These are phyloP conservation scores for Saccharomyces cerevisiae DNA, from an alignment of 805 yeast genomes.

Conservation along the genomic window DNA sequence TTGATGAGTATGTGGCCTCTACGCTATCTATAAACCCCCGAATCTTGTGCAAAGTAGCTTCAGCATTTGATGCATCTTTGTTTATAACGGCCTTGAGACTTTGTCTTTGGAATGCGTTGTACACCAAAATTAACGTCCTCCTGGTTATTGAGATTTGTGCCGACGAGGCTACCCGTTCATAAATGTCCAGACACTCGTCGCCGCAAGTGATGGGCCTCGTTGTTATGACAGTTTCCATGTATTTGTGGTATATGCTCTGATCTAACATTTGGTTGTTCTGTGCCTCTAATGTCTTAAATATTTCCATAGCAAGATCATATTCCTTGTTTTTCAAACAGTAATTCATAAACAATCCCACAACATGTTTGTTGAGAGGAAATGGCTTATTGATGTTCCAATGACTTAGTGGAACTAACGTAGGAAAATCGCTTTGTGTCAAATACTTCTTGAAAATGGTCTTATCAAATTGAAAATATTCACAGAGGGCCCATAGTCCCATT, in stretches of 20 bases:
- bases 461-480: constrained; percentile 1
- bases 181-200: constrained; percentile 9
- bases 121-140: constrained; percentile 16
- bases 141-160: constrained; percentile 7
- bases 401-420: constrained; percentile 4
- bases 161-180: constrained; percentile 8
- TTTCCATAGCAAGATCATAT: constrained; percentile 14
- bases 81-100: constrained; percentile 13
- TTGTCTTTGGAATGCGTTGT: constrained; percentile 21
- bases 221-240: constrained; percentile 8
- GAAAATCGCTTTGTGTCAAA: constrained; percentile 7
- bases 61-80: constrained; percentile 5
- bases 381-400: constrained; percentile 11
- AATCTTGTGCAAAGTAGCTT: constrained; percentile 8
- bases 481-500: constrained; percentile 3
- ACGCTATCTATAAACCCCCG: constrained; percentile 11
- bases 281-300: constrained; percentile 6
- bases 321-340: constrained; percentile 10
- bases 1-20: constrained; percentile 13
- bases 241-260: constrained; percentile 14
- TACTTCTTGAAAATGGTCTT: constrained; percentile 8
- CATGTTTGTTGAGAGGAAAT: constrained; percentile 11
- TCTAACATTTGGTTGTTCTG: constrained; percentile 11
- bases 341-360: constrained; percentile 17
- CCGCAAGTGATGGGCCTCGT: constrained; percentile 14